Base-by-base conservation (phyloP, 2,329 filamentous ascomycete species). In the Falciphora oryzae region DNA sequence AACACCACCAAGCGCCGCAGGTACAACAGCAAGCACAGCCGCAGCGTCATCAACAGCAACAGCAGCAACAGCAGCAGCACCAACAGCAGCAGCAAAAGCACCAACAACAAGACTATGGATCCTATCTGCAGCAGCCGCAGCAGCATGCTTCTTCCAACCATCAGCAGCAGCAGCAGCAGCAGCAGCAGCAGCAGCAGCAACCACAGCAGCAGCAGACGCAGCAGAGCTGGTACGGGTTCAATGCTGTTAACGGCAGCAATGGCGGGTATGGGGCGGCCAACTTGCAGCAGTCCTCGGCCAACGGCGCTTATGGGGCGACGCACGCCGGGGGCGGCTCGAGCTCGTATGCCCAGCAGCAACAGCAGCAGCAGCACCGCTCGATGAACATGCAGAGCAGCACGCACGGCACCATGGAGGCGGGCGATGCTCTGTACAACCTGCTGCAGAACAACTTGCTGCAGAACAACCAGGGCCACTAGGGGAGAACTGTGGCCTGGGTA, bases 171-270 rank as follows among this genome's bases (percentile, higher is more conserved):
- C 71, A 70, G 56, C 72, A 62, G 27, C 63, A 65, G 13, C 65
- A 32, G n/a, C 65, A 22, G n/a, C n/a, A n/a, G 35, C 61, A 64
- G 25, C 35, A 44, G 16, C 57, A 61, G 29, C 58, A 65, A 22
- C 65, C 65, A 38, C 65, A 65, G 35, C 63, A 65, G 14, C 65
- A 50, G 32, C 68, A 72, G 29, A 66, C 70, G 14, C 72, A 74
- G 27, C 72, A 73, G 62, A 70, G 68, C 32, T 78, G 76, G 76
- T 77, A 76, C 65, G 70, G 72, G 8, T 74, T 77, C 63, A 62
- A 68, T 10, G 61, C 70, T 53, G 67, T 69, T 7, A 71, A 70
- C 59, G 71, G 59, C 64, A 69, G 62, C 13, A 62, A 65, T 13
- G 65, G 69, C 14, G 67, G 66, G 27, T 72, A 72, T 65, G 68